Evolutionary conservation across 1,284 basidiomycete species (phyloP).

Genomic region (Ustilago vetiveriae): DNA sequence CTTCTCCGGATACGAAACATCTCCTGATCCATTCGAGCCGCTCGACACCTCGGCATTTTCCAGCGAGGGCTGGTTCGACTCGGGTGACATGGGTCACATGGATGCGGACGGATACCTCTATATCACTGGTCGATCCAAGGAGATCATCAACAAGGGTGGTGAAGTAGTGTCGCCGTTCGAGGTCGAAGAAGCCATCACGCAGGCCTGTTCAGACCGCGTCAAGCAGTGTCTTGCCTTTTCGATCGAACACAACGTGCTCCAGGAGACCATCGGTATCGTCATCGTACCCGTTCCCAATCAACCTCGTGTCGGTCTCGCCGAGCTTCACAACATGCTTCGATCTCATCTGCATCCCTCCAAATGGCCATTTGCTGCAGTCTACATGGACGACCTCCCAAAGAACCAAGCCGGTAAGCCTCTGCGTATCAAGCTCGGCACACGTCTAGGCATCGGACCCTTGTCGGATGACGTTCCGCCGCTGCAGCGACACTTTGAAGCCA

Average conservation of each 20-base stretch:
- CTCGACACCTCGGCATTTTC: conserved; percentile 66
- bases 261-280: conserved; percentile 67
- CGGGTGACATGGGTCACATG: conserved; percentile 68
- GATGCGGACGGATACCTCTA: conserved; percentile 66
- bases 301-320: conserved; percentile 65
- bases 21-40: conserved; percentile 54
- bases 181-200: conserved; percentile 66
- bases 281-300: conserved; percentile 66
- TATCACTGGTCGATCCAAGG: conserved; percentile 67
- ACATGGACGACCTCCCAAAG: conserved; percentile 67
- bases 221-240: conserved; percentile 67
- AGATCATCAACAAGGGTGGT: conserved; percentile 68
- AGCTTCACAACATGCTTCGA: conserved; percentile 66
- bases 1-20: conserved; percentile 64
- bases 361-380: conserved; percentile 66
- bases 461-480: conserved; percentile 65
- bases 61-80: conserved; percentile 66
- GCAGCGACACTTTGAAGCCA: conserved; percentile 66
- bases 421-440: conserved; percentile 66
- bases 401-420: conserved; percentile 67
- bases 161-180: conserved; percentile 67
- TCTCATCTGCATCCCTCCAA: conserved; percentile 66
- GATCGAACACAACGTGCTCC: conserved; percentile 65
- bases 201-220: conserved; percentile 64
- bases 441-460: conserved; percentile 64